Evolutionary conservation across 495 filamentous ascomycete genomes (phyloP).

Genomic region (Apodospora peruviana): DNA sequence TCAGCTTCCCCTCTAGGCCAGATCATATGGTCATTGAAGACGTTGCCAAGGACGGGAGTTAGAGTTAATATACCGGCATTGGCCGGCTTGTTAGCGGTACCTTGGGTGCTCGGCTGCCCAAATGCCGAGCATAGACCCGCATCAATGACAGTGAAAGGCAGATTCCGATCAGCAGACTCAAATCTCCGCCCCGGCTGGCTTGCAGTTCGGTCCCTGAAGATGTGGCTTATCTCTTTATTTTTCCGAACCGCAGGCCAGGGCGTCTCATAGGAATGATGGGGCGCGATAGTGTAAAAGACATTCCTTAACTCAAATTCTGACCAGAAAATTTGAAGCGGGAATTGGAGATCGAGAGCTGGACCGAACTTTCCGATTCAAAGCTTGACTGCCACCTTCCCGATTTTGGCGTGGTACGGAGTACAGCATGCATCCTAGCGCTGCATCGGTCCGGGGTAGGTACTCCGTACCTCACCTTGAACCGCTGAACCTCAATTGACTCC

Average conservation of each 20-base stretch:
- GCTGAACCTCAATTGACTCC: not conserved
- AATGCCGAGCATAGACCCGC: not conserved
- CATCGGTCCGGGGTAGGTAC: too few relatives aligned
- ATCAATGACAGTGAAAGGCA: not conserved
- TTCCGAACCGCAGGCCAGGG: too few relatives aligned
- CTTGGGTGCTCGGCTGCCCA: too few relatives aligned
- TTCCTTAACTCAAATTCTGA: not conserved
- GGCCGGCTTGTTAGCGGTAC: too few relatives aligned
- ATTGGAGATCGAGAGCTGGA: not conserved
- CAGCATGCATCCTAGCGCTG: too few relatives aligned
- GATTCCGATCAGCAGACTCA: not conserved
- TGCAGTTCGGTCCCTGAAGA: too few relatives aligned
- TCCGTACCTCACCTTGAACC: not conserved
- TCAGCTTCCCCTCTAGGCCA: too few relatives aligned
- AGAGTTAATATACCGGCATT: too few relatives aligned
- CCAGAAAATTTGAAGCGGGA: not conserved
- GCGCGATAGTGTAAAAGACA: not conserved
- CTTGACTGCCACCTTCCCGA: not conserved
- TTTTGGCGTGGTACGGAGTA: not conserved
- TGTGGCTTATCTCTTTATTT: too few relatives aligned
- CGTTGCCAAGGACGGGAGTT: not conserved
- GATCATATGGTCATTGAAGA: not conserved
- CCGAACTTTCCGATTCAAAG: not conserved
- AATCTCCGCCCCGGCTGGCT: not conserved
- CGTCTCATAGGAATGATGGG: not conserved